phyloP scores from a whole-genome alignment of 176 grass and related monocot species.

The Chloris gayana region DNA sequence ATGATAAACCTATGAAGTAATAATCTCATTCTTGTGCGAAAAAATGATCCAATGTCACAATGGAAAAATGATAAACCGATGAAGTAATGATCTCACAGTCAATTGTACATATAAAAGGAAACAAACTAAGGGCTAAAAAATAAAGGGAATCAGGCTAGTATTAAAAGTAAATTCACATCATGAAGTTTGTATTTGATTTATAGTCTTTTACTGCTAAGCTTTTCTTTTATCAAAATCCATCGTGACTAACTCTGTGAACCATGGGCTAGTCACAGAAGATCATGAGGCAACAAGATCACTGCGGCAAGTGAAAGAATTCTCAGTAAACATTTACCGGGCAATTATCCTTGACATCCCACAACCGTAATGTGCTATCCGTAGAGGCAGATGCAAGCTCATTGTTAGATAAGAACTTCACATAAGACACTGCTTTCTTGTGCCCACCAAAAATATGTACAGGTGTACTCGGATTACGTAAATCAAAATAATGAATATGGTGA shows the following conservation, averaged over 20 bases:
- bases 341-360: constrained; percentile 98
- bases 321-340: constrained; percentile 67
- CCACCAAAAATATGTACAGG: constrained; percentile 85
- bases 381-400: constrained; percentile 97
- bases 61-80: background rate
- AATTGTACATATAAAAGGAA: constrained; percentile 15
- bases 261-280: background rate
- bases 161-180: background rate
- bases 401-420: constrained; percentile 95
- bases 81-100: background rate
- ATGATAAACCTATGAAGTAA: background rate
- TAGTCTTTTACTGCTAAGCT: background rate
- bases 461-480: constrained; percentile 82
- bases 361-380: constrained; percentile 91
- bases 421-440: constrained; percentile 96
- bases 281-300: constrained; percentile 4
- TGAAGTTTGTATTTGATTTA: constrained; percentile 15
- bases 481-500: constrained; percentile 99
- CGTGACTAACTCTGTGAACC: background rate
- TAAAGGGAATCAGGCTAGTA: background rate
- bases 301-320: constrained; percentile 17
- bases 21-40: constrained; percentile 1
- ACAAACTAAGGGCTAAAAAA: no score
- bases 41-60: background rate
- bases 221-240: background rate